Evolutionary conservation across 345 rosid species (phyloP).

Genomic region (Brassica rapa): DNA sequence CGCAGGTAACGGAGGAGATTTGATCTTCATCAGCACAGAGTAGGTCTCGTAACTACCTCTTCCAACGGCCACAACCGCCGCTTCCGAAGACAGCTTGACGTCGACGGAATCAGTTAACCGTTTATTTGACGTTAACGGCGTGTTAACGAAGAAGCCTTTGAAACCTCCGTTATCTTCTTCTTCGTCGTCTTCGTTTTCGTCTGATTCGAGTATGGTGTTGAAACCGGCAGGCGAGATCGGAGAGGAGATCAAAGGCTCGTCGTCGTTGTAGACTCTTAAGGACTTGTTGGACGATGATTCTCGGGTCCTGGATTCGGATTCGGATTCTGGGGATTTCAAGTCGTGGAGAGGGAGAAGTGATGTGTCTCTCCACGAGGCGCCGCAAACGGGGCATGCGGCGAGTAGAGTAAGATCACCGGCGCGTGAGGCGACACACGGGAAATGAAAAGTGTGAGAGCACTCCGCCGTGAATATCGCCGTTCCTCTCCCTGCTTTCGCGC

Average conservation of each 20-base stretch:
- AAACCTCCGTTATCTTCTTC: slow-evolving; percentile 48
- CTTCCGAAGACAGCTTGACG: slow-evolving; percentile 58
- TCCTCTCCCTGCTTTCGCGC: slow-evolving; percentile 70
- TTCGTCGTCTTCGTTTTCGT: slow-evolving; percentile 50
- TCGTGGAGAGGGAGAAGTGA: slow-evolving; percentile 40
- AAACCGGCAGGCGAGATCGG: slow-evolving; percentile 56
- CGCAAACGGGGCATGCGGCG: slow-evolving; percentile 70
- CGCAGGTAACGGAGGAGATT: slow-evolving; percentile 50
- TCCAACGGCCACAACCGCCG: slow-evolving; percentile 65
- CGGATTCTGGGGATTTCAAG: slow-evolving; percentile 22
- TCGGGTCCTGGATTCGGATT: slow-evolving; percentile 29
- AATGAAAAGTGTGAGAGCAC: slow-evolving; percentile 79
- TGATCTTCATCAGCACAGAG: slow-evolving; percentile 59
- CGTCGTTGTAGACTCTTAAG: slow-evolving; percentile 72
- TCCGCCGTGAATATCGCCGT: slow-evolving; percentile 88
- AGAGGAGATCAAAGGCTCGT: slow-evolving; percentile 73
- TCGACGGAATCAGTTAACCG: slow-evolving; percentile 41
- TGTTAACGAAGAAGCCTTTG: slow-evolving; percentile 59
- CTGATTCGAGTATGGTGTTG: slow-evolving; percentile 79
- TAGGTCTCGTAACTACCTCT: slow-evolving; percentile 52
- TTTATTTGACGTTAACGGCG: slow-evolving; percentile 26
- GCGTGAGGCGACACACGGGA: slow-evolving; percentile 66
- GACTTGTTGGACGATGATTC: slow-evolving; percentile 33
- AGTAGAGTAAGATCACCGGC: slow-evolving; percentile 47
- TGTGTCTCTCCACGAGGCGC: slow-evolving; percentile 61